These are phyloP conservation scores for Calonectria naviculata DNA, from an alignment of 2,329 filamentous ascomycete species.

Conservation along the genomic window DNA sequence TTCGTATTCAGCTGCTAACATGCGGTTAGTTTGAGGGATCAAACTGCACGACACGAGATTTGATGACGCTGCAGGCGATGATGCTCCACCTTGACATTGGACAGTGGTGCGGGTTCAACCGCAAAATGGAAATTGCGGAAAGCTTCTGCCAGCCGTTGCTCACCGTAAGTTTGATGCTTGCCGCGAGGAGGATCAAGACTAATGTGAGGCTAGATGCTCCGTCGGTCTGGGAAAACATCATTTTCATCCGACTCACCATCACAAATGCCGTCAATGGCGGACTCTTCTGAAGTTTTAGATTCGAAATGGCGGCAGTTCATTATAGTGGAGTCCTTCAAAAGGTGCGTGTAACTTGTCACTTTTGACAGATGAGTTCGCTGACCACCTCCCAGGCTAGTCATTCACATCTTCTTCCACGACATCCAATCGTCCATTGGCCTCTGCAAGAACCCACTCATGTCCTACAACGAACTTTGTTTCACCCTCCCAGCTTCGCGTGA, in stretches of 20 bases:
- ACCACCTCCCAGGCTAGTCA: constrained; percentile 31
- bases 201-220: constrained; percentile 30
- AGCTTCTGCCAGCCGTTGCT: constrained; percentile 30
- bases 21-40: constrained; percentile 26
- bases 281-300: constrained; percentile 31
- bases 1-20: background rate
- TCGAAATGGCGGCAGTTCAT: constrained; percentile 36
- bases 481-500: constrained; percentile 33
- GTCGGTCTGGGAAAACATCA: constrained; percentile 30
- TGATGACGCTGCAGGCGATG: constrained; percentile 35
- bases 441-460: constrained; percentile 34
- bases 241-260: constrained; percentile 32
- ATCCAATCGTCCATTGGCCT: constrained; percentile 34
- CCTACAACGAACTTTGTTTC: constrained; percentile 37
- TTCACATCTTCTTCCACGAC: constrained; percentile 37
- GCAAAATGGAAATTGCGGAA: constrained; percentile 34
- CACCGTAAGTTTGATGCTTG: constrained; percentile 22
- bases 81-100: constrained; percentile 37
- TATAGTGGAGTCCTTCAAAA: constrained; percentile 35
- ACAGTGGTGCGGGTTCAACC: constrained; percentile 37
- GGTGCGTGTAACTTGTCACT: constrained; percentile 21
- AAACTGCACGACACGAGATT: constrained; percentile 23
- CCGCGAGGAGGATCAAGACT: background rate
- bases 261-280: constrained; percentile 23
- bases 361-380: constrained; percentile 8